phyloP scores from a whole-genome alignment of 352 stramenopile genomes.

The Phytophthora pluvialis region DNA sequence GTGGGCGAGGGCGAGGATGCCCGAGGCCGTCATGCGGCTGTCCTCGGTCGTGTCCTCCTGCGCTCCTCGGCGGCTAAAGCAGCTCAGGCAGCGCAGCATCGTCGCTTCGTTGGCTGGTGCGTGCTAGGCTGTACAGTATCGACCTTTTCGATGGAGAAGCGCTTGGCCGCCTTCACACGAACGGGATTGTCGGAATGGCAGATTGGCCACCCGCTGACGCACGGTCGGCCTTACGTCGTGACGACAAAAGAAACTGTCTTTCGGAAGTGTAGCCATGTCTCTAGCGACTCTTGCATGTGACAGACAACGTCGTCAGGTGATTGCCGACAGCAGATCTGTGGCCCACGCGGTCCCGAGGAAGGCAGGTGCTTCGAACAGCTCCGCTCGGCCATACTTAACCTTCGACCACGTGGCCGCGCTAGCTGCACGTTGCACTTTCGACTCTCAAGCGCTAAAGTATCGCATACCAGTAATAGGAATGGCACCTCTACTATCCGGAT shows the following conservation, averaged over 20 bases:
- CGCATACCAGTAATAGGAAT: too few relatives aligned
- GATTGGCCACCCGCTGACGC: slow-evolving; percentile 9
- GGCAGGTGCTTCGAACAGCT: not conserved
- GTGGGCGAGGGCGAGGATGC: slow-evolving; percentile 13
- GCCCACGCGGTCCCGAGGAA: not conserved
- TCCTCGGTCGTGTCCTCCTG: slow-evolving; percentile 17
- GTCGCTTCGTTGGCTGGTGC: not conserved
- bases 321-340: not conserved
- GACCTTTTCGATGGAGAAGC: slow-evolving; percentile 23
- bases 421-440: not conserved
- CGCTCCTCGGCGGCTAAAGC: slow-evolving; percentile 18
- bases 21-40: slow-evolving; percentile 2
- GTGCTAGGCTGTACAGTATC: slow-evolving; percentile 8
- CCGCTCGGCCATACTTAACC: not conserved
- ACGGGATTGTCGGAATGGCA: slow-evolving; percentile 21
- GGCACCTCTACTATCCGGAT: too few relatives aligned
- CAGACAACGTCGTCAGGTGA: not conserved
- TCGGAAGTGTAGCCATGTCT: slow-evolving; percentile 24
- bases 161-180: slow-evolving; percentile 7
- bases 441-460: not conserved
- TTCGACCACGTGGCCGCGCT: too few relatives aligned
- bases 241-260: slow-evolving; percentile 25
- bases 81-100: slow-evolving; percentile 51
- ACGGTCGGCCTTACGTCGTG: slow-evolving; percentile 5
- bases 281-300: slow-evolving; percentile 1